Evolutionary conservation across 2,329 filamentous ascomycete species (phyloP), one percentile per base, ranked within the genome.

Genomic region (Fonsecaea multimorphosa): DNA sequence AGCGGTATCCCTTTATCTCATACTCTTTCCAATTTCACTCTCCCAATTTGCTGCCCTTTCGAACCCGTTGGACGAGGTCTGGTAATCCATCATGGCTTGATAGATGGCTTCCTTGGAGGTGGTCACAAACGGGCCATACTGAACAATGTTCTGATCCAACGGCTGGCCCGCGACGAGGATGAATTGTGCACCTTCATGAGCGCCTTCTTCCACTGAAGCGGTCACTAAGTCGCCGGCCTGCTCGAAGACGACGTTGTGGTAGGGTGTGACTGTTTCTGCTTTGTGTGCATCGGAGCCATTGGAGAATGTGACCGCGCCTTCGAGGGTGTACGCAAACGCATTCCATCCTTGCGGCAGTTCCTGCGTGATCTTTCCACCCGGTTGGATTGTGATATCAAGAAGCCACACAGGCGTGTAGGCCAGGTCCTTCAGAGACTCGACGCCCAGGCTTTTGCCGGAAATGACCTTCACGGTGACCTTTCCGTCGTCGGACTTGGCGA

Each of bases 321-420:
- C 84, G n/a, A 98, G 83, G 2, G 87, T 89, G 77, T 97, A 98
- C 16, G 89, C 89, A 74, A 98, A 98, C 1, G 91, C 88, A 77
- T 96, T 97, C 92, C 93, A 98, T 31, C 88, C 89, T 68, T 83
- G 80, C 0, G 94, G 94, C 2, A 98, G 75, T 4, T 86, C 78
- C 80, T 98, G 94, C 24, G 82, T 84, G 70, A 98, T 82, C 65
- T 83, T 87, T 54, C 91, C 93, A 60, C 94, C 94, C 0, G 93
- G 93, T 73, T 87, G 81, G 60, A 98, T 86, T 22, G 86, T 88
- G 58, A 97, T 82, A 76, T 98, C 94, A 52, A 98, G 83, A 68
- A 97, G 84, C 94, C 94, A 98, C n/a, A 98, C 93, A 0, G 95
- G 95, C 1, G 94, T 98, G 79, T 98, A 97, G 14, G 94, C 93